These are phyloP conservation scores for Saccharomycopsis sp. DNA, from an alignment of 805 yeast genomes.

Conservation along the genomic window DNA sequence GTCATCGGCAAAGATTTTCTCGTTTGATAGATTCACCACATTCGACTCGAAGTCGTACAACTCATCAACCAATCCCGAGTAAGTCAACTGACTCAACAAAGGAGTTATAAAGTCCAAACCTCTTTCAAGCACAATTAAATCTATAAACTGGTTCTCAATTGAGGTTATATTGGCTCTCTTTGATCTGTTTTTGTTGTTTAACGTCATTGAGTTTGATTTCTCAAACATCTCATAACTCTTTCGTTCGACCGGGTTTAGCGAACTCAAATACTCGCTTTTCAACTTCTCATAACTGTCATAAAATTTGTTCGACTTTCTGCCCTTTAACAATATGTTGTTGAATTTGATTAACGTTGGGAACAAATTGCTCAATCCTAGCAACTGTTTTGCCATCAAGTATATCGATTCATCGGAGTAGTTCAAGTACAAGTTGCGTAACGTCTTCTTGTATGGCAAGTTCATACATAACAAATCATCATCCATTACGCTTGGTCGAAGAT, in stretches of 20 bases:
- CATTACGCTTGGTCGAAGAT: slow-evolving; percentile 33
- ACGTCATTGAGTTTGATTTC: slow-evolving; percentile 7
- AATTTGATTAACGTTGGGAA: slow-evolving; percentile 38
- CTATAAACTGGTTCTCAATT: slow-evolving; percentile 38
- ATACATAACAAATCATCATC: slow-evolving; percentile 37
- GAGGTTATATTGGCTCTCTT: not conserved
- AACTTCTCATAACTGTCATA: slow-evolving; percentile 33
- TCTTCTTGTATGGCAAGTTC: slow-evolving; percentile 30
- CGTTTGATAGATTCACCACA: slow-evolving; percentile 25
- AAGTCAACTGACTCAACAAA: slow-evolving; percentile 66
- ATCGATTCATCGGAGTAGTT: slow-evolving; percentile 38
- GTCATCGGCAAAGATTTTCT: slow-evolving; percentile 13
- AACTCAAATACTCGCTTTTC: slow-evolving; percentile 26
- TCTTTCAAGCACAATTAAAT: slow-evolving; percentile 72
- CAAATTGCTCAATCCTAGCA: slow-evolving; percentile 36
- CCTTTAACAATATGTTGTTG: slow-evolving; percentile 52
- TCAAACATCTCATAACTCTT: slow-evolving; percentile 23
- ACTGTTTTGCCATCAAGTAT: slow-evolving; percentile 38
- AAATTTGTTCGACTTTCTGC: slow-evolving; percentile 44
- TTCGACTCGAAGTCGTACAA: slow-evolving; percentile 42
- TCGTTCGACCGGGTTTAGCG: slow-evolving; percentile 31
- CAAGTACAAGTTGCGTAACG: slow-evolving; percentile 31
- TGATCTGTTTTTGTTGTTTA: slow-evolving; percentile 3
- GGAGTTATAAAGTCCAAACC: slow-evolving; percentile 66
- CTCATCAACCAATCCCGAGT: slow-evolving; percentile 77